phyloP scores from a whole-genome alignment of 148 eudicot species.

The Mesembryanthemum crystallinum region DNA sequence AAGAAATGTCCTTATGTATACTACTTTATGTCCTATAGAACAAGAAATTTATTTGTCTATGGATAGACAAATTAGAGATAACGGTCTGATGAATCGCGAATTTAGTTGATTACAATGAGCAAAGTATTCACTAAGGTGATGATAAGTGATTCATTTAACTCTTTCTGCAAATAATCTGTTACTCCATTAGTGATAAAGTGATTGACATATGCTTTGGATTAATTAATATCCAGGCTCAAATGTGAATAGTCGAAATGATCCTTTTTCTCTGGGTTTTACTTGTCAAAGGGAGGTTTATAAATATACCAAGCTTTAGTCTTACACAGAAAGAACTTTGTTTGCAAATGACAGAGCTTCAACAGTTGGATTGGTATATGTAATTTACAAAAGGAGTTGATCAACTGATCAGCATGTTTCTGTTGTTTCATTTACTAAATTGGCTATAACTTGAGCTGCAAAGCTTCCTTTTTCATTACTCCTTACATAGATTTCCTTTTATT shows the following conservation, averaged over 20 bases:
- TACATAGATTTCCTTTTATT: neutral
- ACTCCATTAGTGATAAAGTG: neutral
- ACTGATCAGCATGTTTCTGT: neutral
- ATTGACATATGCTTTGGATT: too few relatives aligned
- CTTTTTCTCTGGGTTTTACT: neutral
- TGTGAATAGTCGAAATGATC: neutral
- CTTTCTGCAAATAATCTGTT: neutral
- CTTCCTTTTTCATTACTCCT: neutral
- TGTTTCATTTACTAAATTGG: neutral
- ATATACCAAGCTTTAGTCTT: conserved; percentile 12
- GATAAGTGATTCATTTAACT: too few relatives aligned
- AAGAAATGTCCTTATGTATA: conserved; percentile 27
- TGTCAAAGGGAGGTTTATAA: neutral
- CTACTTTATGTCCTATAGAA: too few relatives aligned
- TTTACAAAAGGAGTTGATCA: neutral
- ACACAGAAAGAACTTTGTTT: neutral
- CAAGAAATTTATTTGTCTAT: too few relatives aligned
- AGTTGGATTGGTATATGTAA: neutral
- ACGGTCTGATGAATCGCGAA: too few relatives aligned
- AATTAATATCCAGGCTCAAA: too few relatives aligned
- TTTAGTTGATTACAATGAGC: too few relatives aligned
- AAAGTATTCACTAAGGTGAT: too few relatives aligned
- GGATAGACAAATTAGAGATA: too few relatives aligned
- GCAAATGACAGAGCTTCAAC: neutral
- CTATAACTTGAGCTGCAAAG: neutral